phyloP scores from a whole-genome alignment of 1,284 basidiomycete genomes.

The Stygiomarasmius scandens region DNA sequence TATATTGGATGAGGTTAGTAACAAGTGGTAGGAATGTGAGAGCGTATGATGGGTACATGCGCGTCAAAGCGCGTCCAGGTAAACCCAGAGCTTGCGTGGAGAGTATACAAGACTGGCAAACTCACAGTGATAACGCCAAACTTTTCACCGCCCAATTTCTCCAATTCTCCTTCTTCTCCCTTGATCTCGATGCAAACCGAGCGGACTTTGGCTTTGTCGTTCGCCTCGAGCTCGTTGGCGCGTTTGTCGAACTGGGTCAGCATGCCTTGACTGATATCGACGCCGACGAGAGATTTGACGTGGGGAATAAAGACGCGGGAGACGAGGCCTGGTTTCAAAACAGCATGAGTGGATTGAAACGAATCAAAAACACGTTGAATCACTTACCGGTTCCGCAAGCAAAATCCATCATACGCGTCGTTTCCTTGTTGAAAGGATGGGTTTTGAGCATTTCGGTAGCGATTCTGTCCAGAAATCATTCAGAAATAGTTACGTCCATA shows the following conservation, averaged over 20 bases:
- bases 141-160: slow-evolving; percentile 51
- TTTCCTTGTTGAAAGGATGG: slow-evolving; percentile 54
- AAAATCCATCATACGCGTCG: slow-evolving; percentile 64
- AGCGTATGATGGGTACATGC: too few relatives aligned
- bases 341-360: too few relatives aligned
- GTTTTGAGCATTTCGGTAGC: slow-evolving; percentile 43
- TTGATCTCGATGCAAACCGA: slow-evolving; percentile 54
- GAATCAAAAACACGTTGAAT: too few relatives aligned
- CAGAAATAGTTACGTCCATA: background rate
- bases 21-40: too few relatives aligned
- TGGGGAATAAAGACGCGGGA: slow-evolving; percentile 57
- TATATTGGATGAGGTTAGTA: background rate
- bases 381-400: slow-evolving; percentile 67
- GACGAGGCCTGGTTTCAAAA: slow-evolving; percentile 48
- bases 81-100: too few relatives aligned
- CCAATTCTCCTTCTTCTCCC: slow-evolving; percentile 49
- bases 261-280: slow-evolving; percentile 69
- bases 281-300: slow-evolving; percentile 61
- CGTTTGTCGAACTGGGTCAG: slow-evolving; percentile 62
- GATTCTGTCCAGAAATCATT: slow-evolving; percentile 27
- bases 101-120: slow-evolving; percentile 6
- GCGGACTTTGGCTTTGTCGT: slow-evolving; percentile 60
- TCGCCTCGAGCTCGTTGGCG: slow-evolving; percentile 48
- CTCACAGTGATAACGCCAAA: slow-evolving; percentile 63
- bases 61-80: too few relatives aligned